Conservation (phyloP, 306 rosid species). For the Psophocarpus tetragonolobus region DNA sequence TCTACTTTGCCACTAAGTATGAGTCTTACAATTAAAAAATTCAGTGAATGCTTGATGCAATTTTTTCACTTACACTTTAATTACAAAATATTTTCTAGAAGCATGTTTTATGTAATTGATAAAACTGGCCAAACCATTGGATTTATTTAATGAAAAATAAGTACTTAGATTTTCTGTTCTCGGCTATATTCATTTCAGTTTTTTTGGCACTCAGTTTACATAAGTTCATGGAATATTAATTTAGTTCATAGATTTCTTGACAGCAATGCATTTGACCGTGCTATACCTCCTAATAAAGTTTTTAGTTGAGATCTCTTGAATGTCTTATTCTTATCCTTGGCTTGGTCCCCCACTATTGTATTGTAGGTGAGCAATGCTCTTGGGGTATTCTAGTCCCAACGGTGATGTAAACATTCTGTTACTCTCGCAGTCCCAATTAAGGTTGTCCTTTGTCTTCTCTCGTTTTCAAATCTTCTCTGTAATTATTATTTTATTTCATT, state of each 20-base stretch:
- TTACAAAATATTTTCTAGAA: background rate
- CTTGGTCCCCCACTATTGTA: constrained; percentile 68
- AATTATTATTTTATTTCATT: constrained; percentile 31
- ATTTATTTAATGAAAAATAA: constrained; percentile 17
- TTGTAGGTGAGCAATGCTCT: constrained; percentile 63
- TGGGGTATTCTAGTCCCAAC: constrained; percentile 49
- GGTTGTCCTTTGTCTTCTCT: constrained; percentile 58
- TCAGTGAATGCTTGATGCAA: constrained; percentile 16
- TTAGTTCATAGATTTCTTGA: constrained; percentile 32
- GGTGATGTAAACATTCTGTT: constrained; percentile 55
- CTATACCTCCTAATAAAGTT: constrained; percentile 48
- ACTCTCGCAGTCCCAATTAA: constrained; percentile 47
- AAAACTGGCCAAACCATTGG: background rate
- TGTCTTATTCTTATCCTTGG: constrained; percentile 53
- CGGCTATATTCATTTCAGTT: constrained; percentile 22
- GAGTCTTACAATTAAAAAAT: constrained; percentile 9
- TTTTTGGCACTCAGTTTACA: constrained; percentile 28
- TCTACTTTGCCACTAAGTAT: background rate
- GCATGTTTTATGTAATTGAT: constrained; percentile 23
- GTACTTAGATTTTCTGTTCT: background rate
- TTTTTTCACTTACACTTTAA: background rate
- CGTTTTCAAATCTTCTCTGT: constrained; percentile 37
- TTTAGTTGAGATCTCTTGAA: constrained; percentile 49
- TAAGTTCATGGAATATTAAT: constrained; percentile 35
- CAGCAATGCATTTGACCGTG: constrained; percentile 35